These are phyloP conservation scores for Lobosporangium transversale DNA, from an alignment of 192 early-diverging fungal genomes.

Conservation along the genomic window DNA sequence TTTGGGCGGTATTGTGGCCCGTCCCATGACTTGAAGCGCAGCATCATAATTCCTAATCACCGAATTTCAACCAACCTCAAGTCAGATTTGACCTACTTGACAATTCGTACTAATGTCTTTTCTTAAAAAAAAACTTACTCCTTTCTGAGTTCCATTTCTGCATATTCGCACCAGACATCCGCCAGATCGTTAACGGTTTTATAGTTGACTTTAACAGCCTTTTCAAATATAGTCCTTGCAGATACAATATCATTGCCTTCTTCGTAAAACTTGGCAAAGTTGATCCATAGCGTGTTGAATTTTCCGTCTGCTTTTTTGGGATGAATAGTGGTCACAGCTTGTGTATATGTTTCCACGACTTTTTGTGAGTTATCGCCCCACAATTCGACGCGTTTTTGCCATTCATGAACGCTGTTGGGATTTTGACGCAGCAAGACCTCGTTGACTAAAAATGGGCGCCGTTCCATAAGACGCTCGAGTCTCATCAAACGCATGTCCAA, in stretches of 20 bases:
- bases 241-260: slow-evolving; percentile 63
- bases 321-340: slow-evolving; percentile 77
- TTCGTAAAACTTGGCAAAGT: slow-evolving; percentile 87
- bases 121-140: slow-evolving; percentile 49
- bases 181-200: slow-evolving; percentile 86
- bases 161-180: slow-evolving; percentile 91
- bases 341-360: slow-evolving; percentile 77
- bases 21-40: slow-evolving; percentile 85
- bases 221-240: slow-evolving; percentile 85
- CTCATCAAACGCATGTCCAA: slow-evolving; percentile 87
- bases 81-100: no score
- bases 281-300: slow-evolving; percentile 82
- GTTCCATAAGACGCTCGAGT: slow-evolving; percentile 92
- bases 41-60: slow-evolving; percentile 63
- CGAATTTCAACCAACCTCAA: not conserved
- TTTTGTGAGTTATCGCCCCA: slow-evolving; percentile 67
- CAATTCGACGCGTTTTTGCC: slow-evolving; percentile 87
- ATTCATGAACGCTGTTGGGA: slow-evolving; percentile 90
- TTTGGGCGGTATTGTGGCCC: slow-evolving; percentile 78
- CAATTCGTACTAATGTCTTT: no score
- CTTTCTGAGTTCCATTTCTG: slow-evolving; percentile 82
- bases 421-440: slow-evolving; percentile 93
- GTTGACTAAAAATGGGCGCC: slow-evolving; percentile 92
- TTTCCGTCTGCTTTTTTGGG: slow-evolving; percentile 84
- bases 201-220: slow-evolving; percentile 83